A percentile compares a stretch with the other conserved stretches of the same genome.
These are phyloP conservation scores for Coleophoma eucalyptorum DNA, from an alignment of 2,329 filamentous ascomycete genomes.

Conservation along the genomic window DNA sequence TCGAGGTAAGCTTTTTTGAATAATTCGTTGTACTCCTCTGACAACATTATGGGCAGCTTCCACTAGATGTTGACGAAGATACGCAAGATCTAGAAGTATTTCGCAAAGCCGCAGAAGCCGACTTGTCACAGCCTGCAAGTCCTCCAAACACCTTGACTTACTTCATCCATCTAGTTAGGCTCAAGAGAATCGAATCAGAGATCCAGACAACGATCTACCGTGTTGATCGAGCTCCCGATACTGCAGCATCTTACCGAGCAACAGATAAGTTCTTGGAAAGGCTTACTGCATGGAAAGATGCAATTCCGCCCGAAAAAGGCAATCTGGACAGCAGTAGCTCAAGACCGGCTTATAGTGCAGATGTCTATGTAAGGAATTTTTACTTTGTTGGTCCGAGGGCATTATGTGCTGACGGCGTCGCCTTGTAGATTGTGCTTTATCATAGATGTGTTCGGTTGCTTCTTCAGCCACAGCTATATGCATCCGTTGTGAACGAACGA, in stretches of 20 bases:
- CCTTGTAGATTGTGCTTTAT: not conserved
- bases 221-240: not conserved
- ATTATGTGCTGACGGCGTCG: not conserved
- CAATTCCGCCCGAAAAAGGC: not conserved
- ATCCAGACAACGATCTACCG: not conserved
- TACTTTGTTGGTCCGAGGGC: not conserved
- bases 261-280: not conserved
- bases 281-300: not conserved
- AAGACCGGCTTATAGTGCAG: not conserved
- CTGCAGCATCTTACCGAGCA: not conserved
- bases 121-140: not conserved
- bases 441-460: not conserved
- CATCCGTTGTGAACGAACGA: not conserved
- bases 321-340: too few species aligned
- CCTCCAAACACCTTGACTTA: not conserved
- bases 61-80: not conserved
- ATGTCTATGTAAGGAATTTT: not conserved
- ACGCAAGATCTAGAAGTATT: not conserved
- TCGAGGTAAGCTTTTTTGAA: slow-evolving; percentile 21
- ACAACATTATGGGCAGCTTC: not conserved
- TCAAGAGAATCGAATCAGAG: not conserved
- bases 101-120: not conserved
- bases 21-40: too few species aligned
- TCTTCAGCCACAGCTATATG: not conserved
- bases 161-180: not conserved